Conservation (phyloP, 2,329 filamentous ascomycete genomes). For the Cordyceps cateniannulata region DNA sequence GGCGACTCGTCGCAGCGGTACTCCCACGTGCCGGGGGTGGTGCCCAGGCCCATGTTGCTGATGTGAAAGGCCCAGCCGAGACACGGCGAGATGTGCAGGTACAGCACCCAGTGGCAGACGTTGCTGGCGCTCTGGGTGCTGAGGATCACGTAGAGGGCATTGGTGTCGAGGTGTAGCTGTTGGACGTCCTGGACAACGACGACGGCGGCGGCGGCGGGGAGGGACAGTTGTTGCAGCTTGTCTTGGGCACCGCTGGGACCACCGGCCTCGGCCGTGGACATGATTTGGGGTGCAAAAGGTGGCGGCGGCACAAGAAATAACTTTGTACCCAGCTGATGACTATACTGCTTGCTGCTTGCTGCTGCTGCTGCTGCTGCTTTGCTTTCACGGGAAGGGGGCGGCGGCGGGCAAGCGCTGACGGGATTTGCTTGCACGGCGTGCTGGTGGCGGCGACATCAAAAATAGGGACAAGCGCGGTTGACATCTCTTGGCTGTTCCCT, state of each 20-base stretch:
- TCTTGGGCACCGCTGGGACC: neutral
- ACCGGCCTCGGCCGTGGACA: neutral
- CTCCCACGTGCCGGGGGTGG: neutral
- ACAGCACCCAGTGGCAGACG: slow-evolving; percentile 5
- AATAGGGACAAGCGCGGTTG: neutral
- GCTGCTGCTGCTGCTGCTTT: neutral
- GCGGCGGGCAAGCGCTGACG: neutral
- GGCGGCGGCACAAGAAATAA: neutral
- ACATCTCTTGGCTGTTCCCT: neutral
- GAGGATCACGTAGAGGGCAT: slow-evolving; percentile 7
- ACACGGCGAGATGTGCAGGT: neutral
- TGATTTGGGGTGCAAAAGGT: neutral
- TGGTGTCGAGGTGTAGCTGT: slow-evolving; percentile 5
- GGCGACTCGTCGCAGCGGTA: slow-evolving; percentile 1
- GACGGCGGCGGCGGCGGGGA: neutral
- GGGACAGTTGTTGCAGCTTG: neutral
- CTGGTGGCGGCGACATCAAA: neutral
- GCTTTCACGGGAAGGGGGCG: neutral
- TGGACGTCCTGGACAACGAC: no score
- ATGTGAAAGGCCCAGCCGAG: slow-evolving; percentile 9
- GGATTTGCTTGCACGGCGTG: neutral
- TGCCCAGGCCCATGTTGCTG: neutral
- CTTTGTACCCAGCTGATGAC: neutral
- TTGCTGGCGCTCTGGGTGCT: neutral
- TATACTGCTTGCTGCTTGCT: neutral